phyloP scores from a whole-genome alignment of 1,284 basidiomycete genomes.

The Ganoderma meredithae region DNA sequence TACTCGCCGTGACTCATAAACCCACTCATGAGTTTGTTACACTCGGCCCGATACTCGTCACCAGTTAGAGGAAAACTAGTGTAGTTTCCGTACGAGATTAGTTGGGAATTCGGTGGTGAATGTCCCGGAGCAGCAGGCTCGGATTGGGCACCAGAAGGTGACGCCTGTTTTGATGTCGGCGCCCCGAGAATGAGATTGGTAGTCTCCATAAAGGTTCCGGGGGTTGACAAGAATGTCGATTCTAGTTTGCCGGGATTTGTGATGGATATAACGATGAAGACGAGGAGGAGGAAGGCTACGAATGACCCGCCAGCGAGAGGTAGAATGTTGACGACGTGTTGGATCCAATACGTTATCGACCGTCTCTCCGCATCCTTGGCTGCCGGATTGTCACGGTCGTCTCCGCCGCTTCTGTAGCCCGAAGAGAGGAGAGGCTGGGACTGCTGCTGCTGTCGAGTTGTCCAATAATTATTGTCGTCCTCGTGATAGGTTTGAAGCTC shows the following conservation, averaged over 20 bases:
- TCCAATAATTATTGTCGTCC: conserved; percentile 48
- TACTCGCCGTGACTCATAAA: conserved; percentile 61
- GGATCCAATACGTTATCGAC: conserved; percentile 15
- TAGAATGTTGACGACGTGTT: conserved; percentile 24
- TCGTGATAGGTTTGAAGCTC: conserved; percentile 53
- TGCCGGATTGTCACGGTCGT: conserved; percentile 45
- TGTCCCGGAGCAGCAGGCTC: background rate
- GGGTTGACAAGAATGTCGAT: conserved; percentile 48
- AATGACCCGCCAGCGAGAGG: conserved; percentile 54
- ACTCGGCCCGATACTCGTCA: conserved; percentile 62
- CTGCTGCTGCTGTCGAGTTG: conserved; percentile 49
- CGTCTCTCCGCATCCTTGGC: conserved; percentile 11
- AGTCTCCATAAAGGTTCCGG: conserved; percentile 20
- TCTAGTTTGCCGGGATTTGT: conserved; percentile 57
- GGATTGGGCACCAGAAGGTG: conserved; percentile 9
- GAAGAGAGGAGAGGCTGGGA: conserved; percentile 55
- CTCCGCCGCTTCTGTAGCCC: conserved; percentile 51
- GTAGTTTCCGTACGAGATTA: conserved; percentile 67
- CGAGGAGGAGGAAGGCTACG: conserved; percentile 56
- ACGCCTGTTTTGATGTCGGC: background rate
- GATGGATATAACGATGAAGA: conserved; percentile 58
- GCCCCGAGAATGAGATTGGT: conserved; percentile 21
- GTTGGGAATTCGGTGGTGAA: background rate
- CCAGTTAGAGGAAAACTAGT: conserved; percentile 65
- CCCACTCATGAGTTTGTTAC: conserved; percentile 54